A percentile compares a stretch with the other conserved stretches of the same genome.
These are phyloP conservation scores for Pneumocystis oryctolagi DNA, from an alignment of 1,139 yeast species.

Conservation along the genomic window DNA sequence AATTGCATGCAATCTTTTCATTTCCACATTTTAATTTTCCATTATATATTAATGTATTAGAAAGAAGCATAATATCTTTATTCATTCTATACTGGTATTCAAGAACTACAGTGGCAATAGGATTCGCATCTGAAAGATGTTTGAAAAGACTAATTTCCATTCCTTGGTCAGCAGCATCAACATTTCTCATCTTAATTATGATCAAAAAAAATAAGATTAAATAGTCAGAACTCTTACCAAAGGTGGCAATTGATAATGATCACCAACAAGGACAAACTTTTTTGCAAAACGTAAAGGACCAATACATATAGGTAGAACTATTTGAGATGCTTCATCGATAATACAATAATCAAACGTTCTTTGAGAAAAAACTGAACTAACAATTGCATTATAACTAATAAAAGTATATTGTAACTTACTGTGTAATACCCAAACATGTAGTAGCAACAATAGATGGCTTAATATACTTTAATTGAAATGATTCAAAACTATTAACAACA, in stretches of 20 bases:
- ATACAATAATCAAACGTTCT: conserved; percentile 77
- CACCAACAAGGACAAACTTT: conserved; percentile 81
- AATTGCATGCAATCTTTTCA: conserved; percentile 43
- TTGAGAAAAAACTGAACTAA: conserved; percentile 37
- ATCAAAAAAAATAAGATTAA: background rate
- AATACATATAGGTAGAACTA: conserved; percentile 73
- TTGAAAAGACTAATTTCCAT: conserved; percentile 68
- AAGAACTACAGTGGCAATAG: conserved; percentile 55
- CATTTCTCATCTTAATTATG: conserved; percentile 18
- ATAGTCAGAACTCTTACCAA: conserved; percentile 8
- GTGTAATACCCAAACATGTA: conserved; percentile 69
- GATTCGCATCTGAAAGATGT: conserved; percentile 53
- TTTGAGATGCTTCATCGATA: conserved; percentile 92
- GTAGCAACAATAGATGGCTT: conserved; percentile 68
- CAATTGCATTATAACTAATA: background rate
- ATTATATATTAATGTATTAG: conserved; percentile 64
- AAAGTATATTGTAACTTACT: conserved; percentile 18
- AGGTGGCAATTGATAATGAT: conserved; percentile 60
- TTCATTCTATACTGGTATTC: conserved; percentile 89
- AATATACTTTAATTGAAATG: conserved; percentile 35
- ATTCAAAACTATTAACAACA: conserved; percentile 20
- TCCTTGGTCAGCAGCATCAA: conserved; percentile 40
- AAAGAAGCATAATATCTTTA: conserved; percentile 66
- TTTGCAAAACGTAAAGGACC: conserved; percentile 74
- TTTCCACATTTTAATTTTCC: conserved; percentile 67